Base-by-base conservation (phyloP, 2,329 filamentous ascomycete species). In the Paecilomyces formosus region DNA sequence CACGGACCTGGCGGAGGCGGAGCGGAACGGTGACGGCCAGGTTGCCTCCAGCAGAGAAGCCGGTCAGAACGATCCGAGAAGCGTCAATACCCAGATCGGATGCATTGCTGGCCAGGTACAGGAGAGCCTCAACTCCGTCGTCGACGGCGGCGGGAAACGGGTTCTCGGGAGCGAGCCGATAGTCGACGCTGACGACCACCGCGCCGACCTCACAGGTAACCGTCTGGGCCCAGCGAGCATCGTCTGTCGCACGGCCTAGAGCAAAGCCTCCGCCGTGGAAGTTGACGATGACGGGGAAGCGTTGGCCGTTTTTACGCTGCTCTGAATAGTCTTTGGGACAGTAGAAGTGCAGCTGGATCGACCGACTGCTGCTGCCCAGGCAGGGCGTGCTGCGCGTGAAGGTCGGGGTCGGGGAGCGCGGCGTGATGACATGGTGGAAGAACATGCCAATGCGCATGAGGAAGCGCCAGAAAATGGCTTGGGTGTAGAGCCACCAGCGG, bases 371-470 rank as follows among this genome's bases (percentile, higher is more conserved):
- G 50, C 71, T 69, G 72, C 79, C 55, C 78, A 72, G 60, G 76
- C 81, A 58, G 79, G 80, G 26, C 31, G 89, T 80, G 18, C 77
- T 77, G 52, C 79, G 81, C 53, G 78, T 78, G 73, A 90, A 90
- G 30, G 79, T 73, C 1, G 86, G 85, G 31, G 74, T 76, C 1
- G 85, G 84, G 5, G 87, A 85, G 55, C 81, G 78, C 6, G 86
- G 85, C 50, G 79, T 74, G 0, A 86, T 82, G 60, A 86, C 74
- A 57, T 80, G 82, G 69, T 90, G 87, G 45, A 90, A 75, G 60
- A 82, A 77, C 86, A 89, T 89, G 67, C 86, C 87, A 58, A 89
- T 80, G 59, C 79, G 79, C 82, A 89, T 88, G 50, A 89, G 77
- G 58, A 82, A 79, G 56, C 88, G 81, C 86, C 86, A 89, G 69